Evolutionary conservation across 495 filamentous ascomycete genomes (phyloP).

Genomic region (Hypoxylon fuscum): DNA sequence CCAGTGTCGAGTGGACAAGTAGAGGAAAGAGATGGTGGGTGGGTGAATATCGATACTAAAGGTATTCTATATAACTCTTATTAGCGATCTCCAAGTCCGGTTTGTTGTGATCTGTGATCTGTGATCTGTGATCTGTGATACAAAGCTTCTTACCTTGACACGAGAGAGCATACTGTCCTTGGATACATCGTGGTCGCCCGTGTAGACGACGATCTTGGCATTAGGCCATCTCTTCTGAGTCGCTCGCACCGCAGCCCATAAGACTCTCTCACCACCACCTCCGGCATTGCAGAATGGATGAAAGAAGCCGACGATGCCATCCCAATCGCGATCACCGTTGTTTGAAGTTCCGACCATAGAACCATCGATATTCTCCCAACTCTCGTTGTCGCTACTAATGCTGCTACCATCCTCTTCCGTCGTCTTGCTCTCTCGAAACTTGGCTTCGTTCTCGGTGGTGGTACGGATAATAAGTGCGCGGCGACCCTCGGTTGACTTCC

Average conservation of each 20-base stretch:
- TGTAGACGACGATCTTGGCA: conserved; percentile 90
- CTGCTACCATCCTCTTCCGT: conserved; percentile 38
- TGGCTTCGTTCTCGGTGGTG: conserved; percentile 67
- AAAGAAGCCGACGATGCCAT: conserved; percentile 92
- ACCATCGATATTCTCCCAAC: conserved; percentile 79
- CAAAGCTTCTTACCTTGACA: conserved; percentile 66
- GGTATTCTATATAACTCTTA: conserved; percentile 67
- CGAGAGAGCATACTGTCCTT: conserved; percentile 80
- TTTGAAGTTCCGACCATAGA: conserved; percentile 59
- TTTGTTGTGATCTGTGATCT: too few relatives aligned
- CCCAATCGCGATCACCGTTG: conserved; percentile 69
- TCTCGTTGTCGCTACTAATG: conserved; percentile 64
- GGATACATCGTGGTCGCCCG: conserved; percentile 87
- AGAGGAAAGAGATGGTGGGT: conserved; percentile 85
- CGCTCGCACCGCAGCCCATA: conserved; percentile 94
- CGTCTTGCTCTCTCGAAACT: conserved; percentile 52
- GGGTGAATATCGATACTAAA: conserved; percentile 93
- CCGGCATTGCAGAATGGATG: conserved; percentile 98
- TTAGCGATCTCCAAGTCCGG: background rate
- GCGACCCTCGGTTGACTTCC: conserved; percentile 70
- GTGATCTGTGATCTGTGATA: too few relatives aligned
- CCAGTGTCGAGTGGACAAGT: conserved; percentile 85
- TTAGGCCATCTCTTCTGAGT: conserved; percentile 90
- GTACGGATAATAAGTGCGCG: conserved; percentile 69
- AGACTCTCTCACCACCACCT: conserved; percentile 92